phyloP scores from a whole-genome alignment of 2,329 filamentous ascomycete species.

The Phoma sp. region DNA sequence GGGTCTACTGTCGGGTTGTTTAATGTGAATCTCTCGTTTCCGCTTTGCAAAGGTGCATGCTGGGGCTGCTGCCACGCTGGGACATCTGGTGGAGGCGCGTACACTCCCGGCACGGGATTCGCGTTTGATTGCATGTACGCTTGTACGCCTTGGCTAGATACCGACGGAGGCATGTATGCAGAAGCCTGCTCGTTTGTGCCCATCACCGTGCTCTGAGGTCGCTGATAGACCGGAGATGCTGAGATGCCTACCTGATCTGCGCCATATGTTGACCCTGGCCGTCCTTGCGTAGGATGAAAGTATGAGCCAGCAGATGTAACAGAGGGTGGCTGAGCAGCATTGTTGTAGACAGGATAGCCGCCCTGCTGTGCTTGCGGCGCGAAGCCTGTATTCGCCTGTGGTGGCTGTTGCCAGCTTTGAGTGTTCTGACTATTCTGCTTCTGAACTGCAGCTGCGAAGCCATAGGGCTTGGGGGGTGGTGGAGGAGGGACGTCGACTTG shows the following conservation, averaged over 20 bases:
- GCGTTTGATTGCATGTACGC: slow-evolving; percentile 44
- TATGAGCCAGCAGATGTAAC: slow-evolving; percentile 41
- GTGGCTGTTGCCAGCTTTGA: slow-evolving; percentile 27
- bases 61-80: slow-evolving; percentile 48
- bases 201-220: slow-evolving; percentile 29
- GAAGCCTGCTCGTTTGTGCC: slow-evolving; percentile 45
- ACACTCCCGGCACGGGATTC: slow-evolving; percentile 45
- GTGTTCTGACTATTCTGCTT: slow-evolving; percentile 14
- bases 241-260: slow-evolving; percentile 29
- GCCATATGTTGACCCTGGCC: slow-evolving; percentile 41
- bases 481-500: slow-evolving; percentile 42
- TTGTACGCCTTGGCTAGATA: slow-evolving; percentile 43
- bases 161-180: slow-evolving; percentile 41
- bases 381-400: slow-evolving; percentile 28
- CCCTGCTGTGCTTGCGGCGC: slow-evolving; percentile 34
- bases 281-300: slow-evolving; percentile 37
- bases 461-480: slow-evolving; percentile 46
- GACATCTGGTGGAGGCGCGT: slow-evolving; percentile 45
- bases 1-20: slow-evolving; percentile 38
- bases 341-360: slow-evolving; percentile 37
- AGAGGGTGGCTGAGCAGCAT: slow-evolving; percentile 37
- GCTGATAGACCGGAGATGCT: slow-evolving; percentile 25
- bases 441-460: slow-evolving; percentile 39
- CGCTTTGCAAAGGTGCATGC: slow-evolving; percentile 42
- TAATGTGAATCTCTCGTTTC: slow-evolving; percentile 41